Base-by-base conservation (phyloP, 2,329 filamentous ascomycete genomes). In the Shiraia bambusicola region DNA sequence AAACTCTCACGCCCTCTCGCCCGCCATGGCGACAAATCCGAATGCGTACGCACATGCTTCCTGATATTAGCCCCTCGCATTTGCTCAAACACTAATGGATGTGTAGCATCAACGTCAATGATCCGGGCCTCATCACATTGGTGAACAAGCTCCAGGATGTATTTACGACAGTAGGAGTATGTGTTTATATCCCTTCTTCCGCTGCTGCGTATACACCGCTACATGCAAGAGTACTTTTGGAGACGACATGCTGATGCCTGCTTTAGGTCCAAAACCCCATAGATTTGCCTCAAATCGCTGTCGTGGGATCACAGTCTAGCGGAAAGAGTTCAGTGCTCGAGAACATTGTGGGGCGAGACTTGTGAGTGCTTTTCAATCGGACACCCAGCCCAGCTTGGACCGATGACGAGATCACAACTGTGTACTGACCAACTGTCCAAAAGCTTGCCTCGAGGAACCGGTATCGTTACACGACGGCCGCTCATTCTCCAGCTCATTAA, bases 121-220 rank as follows among this genome's bases (percentile, higher is more conserved):
- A 86, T 61, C 83, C 83, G 17, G 76, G 76, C 53, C 75, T 86
- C 59, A 86, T 86, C 61, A 84, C 83, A 24, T 86, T 97, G 60
- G 93, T 98, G 69, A 98, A 98, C 79, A 97, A 95, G 78, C 84
- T 98, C 34, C 93, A 98, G 71, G 93, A 98, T 88, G 93, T 98
- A 59, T 98, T 98, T 70, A 86, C 92, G 50, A 97, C 93, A 29
- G 93, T 98, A 59, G 93, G 93, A 60, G 83, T 86, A 76, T 56
- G 82, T 79, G 37, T 33, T 22, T 22, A 4, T 4, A 4, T 8
- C 8, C 8, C 19, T 8, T 8, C 19, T 22, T 22, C 19, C 19
- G 8, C 4, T 22, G 19, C 8, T 22, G 19, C 19, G 19, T 8
- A 22, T 22, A 22, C 31, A 41, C 48, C 36, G 29, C 40, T 27